Base-by-base conservation (phyloP, 78 protist genomes). In the Chrysochromulina parva region DNA sequence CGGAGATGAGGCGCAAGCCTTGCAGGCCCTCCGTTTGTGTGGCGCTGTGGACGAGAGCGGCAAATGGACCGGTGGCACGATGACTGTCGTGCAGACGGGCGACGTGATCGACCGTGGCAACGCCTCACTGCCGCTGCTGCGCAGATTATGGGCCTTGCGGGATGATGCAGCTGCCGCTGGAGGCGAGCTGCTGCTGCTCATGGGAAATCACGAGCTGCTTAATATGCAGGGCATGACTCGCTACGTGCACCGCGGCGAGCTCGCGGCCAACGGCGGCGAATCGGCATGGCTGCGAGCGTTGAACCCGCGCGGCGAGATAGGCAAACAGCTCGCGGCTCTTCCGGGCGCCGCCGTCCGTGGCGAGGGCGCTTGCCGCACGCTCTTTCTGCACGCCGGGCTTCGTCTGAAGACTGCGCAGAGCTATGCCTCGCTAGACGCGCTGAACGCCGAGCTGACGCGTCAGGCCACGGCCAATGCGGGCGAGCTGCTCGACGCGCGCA, bases 151-250 rank as follows among this genome's bases (percentile, higher is more conserved):
- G 47, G 58, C 2, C 10, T 85, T 90, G 5, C 58, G 62, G 38
- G 66, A 9, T 6, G 53, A 82, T 20, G 92, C 92, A 0, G 65
- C 65, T 3, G 71, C 76, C 2, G 80, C 85, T 0, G 92, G 92
- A 50, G 92, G 92, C 24, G 86, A 90, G 86, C 53, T 90, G 14
- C 53, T 78, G 47, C 55, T 38, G 38, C 7, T 90, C 26, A 47
- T 90, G 38, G 92, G 92, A 47, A 90, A 90, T 81, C 92, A 90
- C 88, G 92, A 90, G 88, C 50, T 90, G 69, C 65, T 90, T 74
- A 90, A 90, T 81, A 26, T 74, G 81, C 73, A 50, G 28, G 92
- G 88, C 38, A 2, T 3, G 24, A 10, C n/a, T 19, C 26, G 5
- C n/a, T 90, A 67, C 73, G 92, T 78, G 50, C n/a, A 90, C 53